Conservation (phyloP, 768 basidiomycete species). For the Leccinum aurantiacum region DNA sequence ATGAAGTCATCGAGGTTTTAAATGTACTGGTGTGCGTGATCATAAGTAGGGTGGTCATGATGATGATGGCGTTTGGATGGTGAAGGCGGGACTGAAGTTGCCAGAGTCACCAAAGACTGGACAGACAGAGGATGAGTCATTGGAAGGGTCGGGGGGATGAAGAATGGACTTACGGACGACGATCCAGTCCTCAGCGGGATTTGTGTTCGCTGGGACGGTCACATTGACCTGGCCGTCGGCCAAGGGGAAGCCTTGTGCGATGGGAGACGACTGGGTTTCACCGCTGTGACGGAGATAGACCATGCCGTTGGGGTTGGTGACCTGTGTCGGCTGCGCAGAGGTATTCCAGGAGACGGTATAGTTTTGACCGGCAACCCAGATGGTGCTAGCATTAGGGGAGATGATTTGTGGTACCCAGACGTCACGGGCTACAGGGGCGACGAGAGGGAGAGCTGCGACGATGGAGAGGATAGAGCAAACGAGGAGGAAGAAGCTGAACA, state of each 20-base stretch:
- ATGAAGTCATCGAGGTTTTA: constrained; percentile 15
- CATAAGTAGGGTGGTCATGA: constrained; percentile 19
- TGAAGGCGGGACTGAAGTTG: constrained; percentile 46
- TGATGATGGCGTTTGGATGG: constrained; percentile 32
- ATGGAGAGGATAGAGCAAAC: constrained; percentile 25
- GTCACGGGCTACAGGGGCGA: constrained; percentile 35
- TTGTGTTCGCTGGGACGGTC: constrained; percentile 38
- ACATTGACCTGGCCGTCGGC: constrained; percentile 36
- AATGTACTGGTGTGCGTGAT: neutral
- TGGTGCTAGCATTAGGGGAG: constrained; percentile 34
- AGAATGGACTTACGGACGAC: constrained; percentile 41
- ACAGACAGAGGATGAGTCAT: neutral
- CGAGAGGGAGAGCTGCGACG: constrained; percentile 32
- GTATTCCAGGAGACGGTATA: constrained; percentile 50
- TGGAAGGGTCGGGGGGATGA: no score
- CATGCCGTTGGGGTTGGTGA: constrained; percentile 47
- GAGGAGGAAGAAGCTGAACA: constrained; percentile 18
- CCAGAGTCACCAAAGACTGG: constrained; percentile 57
- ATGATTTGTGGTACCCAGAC: constrained; percentile 48
- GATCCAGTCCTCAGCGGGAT: constrained; percentile 40
- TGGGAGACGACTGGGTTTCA: constrained; percentile 32
- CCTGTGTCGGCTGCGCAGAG: constrained; percentile 40
- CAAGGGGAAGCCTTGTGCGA: constrained; percentile 42
- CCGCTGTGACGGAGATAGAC: constrained; percentile 42
- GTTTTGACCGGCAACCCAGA: constrained; percentile 42